Conservation (phyloP, 148 eudicot species). For the Amaranthus cruentus region DNA sequence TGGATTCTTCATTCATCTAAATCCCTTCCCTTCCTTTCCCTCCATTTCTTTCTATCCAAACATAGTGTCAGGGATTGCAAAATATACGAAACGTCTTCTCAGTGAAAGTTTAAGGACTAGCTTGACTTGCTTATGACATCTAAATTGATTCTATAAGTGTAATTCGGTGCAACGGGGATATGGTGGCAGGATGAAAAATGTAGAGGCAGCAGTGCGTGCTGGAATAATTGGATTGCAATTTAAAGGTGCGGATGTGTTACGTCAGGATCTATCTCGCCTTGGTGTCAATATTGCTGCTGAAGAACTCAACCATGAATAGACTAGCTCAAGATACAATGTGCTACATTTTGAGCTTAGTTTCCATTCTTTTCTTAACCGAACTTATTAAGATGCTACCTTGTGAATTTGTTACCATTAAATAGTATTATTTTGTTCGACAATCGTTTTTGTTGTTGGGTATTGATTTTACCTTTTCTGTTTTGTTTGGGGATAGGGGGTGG, state of each 20-base stretch:
- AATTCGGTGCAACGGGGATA: neutral
- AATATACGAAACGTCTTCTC: neutral
- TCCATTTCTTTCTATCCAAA: too few species aligned
- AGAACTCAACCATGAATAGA: conserved; percentile 12
- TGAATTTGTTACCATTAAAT: neutral
- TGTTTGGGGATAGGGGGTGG: neutral
- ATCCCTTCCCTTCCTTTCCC: too few species aligned
- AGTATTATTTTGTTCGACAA: neutral
- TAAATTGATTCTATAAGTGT: too few species aligned
- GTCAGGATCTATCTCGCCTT: conserved; percentile 45
- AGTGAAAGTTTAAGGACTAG: neutral
- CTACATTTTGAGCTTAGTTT: neutral
- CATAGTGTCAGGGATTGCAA: too few species aligned
- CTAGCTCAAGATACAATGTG: conserved; percentile 9
- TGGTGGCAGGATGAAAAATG: conserved; percentile 57
- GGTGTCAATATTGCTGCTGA: conserved; percentile 39
- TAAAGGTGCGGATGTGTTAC: conserved; percentile 51
- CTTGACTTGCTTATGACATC: neutral
- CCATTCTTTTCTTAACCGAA: conserved; percentile 6
- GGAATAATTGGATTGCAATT: conserved; percentile 75
- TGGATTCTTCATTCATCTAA: too few species aligned
- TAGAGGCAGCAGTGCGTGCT: conserved; percentile 65
- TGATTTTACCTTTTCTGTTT: neutral
- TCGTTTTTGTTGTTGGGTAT: neutral
- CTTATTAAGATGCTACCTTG: neutral